Conservation (phyloP, 768 basidiomycete species). For the Podaxis pistillaris region DNA sequence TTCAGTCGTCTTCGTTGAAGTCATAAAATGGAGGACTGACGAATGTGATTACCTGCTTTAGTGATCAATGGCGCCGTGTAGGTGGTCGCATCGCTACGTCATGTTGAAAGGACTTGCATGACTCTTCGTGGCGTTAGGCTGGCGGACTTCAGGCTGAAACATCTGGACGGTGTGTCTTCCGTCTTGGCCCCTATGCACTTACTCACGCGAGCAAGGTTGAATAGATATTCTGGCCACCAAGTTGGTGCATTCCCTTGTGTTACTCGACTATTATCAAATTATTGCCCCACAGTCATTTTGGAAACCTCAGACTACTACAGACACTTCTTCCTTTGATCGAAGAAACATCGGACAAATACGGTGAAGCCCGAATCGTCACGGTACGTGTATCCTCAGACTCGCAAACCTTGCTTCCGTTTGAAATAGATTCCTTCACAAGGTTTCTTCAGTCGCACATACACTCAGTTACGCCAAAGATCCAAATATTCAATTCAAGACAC, state of each 20-base stretch:
- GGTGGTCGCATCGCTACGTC: background rate
- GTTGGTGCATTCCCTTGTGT: background rate
- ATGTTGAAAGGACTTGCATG: background rate
- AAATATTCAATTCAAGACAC: slow-evolving; percentile 2
- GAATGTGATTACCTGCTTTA: background rate
- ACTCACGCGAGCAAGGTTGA: too few relatives aligned
- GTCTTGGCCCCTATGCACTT: background rate
- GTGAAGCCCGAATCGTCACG: slow-evolving; percentile 8
- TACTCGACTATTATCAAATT: background rate
- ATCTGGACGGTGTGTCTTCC: background rate
- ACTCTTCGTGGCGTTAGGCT: background rate
- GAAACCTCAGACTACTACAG: slow-evolving; percentile 9
- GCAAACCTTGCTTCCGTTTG: too few relatives aligned
- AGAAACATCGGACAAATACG: slow-evolving; percentile 11
- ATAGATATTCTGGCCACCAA: slow-evolving; percentile 5
- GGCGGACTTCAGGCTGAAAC: slow-evolving; percentile 4
- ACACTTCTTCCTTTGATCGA: slow-evolving; percentile 8
- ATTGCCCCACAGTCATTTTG: slow-evolving; percentile 2
- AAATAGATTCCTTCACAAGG: background rate
- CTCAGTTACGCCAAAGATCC: slow-evolving; percentile 3
- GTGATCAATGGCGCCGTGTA: slow-evolving; percentile 10
- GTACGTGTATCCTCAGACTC: background rate
- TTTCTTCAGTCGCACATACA: slow-evolving; percentile 2
- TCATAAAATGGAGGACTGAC: background rate
- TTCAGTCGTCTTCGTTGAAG: background rate